Evolutionary conservation across 1,139 yeast genomes (phyloP), one percentile per base, ranked within the genome.

Genomic region (Hyphopichia wangnamkhiaoensis): DNA sequence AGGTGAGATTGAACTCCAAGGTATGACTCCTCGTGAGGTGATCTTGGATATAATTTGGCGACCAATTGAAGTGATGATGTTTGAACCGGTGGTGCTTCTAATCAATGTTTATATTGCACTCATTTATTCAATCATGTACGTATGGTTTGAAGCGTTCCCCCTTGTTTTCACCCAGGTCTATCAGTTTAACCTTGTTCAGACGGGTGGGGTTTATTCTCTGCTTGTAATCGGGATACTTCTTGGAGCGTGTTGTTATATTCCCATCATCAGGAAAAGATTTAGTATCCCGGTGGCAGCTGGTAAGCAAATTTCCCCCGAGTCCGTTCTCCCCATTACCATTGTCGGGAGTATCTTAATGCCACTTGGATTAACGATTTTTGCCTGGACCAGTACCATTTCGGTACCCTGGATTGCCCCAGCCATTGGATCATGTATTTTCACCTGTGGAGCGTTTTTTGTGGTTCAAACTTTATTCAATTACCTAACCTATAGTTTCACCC

Each of bases 101-200:
- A 62, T 74, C 50, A 61, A 80, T 49, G 24, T 75, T 17, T 80
- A 81, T 54, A 61, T 76, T 47, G 73, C 83, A 2, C 58, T 81
- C 50, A 66, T 75, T 15, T 81, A 80, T 56, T 72, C 82, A 23
- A 58, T 77, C 26, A 55, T 76, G 53, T 81, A 80, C 52, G 61
- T 80, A 36, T 80, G 76, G 69, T 78, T 81, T 49, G 86, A 81
- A 55, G 82, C 80, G 0, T 75, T 77, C 56, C 86, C 87, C 7
- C 65, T 80, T 37, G 79, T 78, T 1, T 80, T 74, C 46, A 40
- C 48, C 8, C 74, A 64, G 3, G 53, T 65, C 25, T 65, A 75
- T 47, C 54, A 65, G 35, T 80, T 81, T 56, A 72, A 78, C n/a
- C 48, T 65, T 31, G 63, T 80, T 15, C 74, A 74, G 38, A 53